Conservation (phyloP, 2,329 filamentous ascomycete genomes). For the Colletotrichum agaves region DNA sequence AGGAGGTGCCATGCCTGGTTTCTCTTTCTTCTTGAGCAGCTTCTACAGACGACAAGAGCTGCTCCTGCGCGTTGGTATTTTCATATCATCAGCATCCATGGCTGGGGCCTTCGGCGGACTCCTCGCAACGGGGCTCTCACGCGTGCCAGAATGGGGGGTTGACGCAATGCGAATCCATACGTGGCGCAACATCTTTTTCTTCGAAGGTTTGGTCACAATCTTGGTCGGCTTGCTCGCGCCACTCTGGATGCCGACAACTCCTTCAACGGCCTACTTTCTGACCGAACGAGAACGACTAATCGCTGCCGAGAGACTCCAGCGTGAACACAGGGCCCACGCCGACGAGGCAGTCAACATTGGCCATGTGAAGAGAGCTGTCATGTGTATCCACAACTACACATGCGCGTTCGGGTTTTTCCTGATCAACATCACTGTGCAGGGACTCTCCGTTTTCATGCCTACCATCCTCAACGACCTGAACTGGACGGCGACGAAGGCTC, state of each 20-base stretch:
- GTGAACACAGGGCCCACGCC: constrained; percentile 58
- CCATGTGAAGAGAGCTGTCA: constrained; percentile 62
- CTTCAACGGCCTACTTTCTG: constrained; percentile 60
- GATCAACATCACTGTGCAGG: constrained; percentile 70
- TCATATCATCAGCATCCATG: constrained; percentile 64
- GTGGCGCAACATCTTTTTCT: constrained; percentile 72
- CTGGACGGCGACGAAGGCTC: constrained; percentile 52
- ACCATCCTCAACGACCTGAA: constrained; percentile 57
- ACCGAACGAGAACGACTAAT: constrained; percentile 64
- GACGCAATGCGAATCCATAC: constrained; percentile 55
- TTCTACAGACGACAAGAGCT: constrained; percentile 68
- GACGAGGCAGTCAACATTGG: constrained; percentile 58
- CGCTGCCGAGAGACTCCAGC: constrained; percentile 60
- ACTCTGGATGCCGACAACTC: constrained; percentile 62
- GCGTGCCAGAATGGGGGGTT: constrained; percentile 63
- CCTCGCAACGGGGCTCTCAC: constrained; percentile 62
- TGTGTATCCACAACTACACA: constrained; percentile 69
- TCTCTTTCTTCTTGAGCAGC: constrained; percentile 65
- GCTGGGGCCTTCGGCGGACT: constrained; percentile 69
- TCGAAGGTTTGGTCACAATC: constrained; percentile 67
- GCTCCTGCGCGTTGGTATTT: constrained; percentile 65
- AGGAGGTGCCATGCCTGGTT: constrained; percentile 67
- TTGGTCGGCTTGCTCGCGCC: constrained; percentile 59
- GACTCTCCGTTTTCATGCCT: constrained; percentile 60
- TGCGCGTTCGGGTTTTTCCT: constrained; percentile 68